These are phyloP conservation scores for Fraxinus latifolia DNA, from an alignment of 305 asterid genomes.

Conservation along the genomic window DNA sequence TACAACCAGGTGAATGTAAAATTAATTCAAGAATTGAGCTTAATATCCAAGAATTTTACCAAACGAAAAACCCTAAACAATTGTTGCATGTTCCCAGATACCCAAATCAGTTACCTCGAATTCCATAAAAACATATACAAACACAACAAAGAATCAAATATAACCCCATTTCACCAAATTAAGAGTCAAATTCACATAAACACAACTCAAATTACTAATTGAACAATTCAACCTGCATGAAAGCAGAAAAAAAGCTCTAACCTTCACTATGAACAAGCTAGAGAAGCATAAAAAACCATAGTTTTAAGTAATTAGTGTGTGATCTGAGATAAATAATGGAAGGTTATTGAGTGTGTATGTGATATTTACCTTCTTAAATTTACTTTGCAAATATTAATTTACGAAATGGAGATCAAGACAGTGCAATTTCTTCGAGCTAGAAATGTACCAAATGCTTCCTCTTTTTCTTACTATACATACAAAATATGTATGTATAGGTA, in stretches of 20 bases:
- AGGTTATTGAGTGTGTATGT: slow-evolving; percentile 21
- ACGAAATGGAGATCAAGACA: slow-evolving; percentile 45
- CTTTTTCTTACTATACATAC: slow-evolving; percentile 18
- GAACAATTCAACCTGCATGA: slow-evolving; percentile 26
- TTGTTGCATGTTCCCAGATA: slow-evolving; percentile 48
- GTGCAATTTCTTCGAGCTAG: slow-evolving; percentile 33
- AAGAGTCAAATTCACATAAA: slow-evolving; percentile 22
- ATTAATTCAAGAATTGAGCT: slow-evolving; percentile 24
- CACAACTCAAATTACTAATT: slow-evolving; percentile 31
- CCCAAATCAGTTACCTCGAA: slow-evolving; percentile 17
- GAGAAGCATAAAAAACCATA: slow-evolving; percentile 28
- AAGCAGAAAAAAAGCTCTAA: slow-evolving; percentile 19
- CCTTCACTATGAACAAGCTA: slow-evolving; percentile 21
- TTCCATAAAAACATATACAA: slow-evolving; percentile 18
- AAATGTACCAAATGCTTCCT: slow-evolving; percentile 32
- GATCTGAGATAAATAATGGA: slow-evolving; percentile 43
- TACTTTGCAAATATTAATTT: slow-evolving; percentile 33
- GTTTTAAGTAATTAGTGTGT: slow-evolving; percentile 25
- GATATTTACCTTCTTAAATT: slow-evolving; percentile 29
- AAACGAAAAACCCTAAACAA: slow-evolving; percentile 30
- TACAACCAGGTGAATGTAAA: slow-evolving; percentile 36
- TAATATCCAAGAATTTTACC: slow-evolving; percentile 11
- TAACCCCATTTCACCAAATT: slow-evolving; percentile 35
- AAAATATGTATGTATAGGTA: slow-evolving; percentile 24
- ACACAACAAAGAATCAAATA: slow-evolving; percentile 21